These are phyloP conservation scores for Mycena capillaripes DNA, from an alignment of 768 basidiomycete species.

Conservation along the genomic window DNA sequence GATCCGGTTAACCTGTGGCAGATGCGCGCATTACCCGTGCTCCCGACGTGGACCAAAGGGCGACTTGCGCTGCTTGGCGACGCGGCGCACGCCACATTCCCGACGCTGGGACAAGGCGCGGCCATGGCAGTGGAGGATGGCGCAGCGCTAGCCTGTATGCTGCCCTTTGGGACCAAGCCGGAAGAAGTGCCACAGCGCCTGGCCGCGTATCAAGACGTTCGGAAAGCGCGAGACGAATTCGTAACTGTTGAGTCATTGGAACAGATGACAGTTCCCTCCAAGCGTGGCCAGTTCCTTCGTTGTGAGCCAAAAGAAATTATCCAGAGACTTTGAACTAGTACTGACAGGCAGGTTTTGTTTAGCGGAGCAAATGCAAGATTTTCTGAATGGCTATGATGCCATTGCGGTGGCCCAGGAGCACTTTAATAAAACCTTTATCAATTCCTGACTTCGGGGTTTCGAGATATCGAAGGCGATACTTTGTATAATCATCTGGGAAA, in stretches of 20 bases:
- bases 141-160: conserved; percentile 14
- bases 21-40: conserved; percentile 7
- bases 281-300: not conserved
- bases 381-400: conserved; percentile 9
- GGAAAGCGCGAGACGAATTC: conserved; percentile 22
- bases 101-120: conserved; percentile 6
- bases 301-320: not conserved
- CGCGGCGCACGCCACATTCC: conserved; percentile 19
- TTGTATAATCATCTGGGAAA: too few relatives aligned
- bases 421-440: not conserved
- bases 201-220: conserved; percentile 14
- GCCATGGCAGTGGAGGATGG: conserved; percentile 25
- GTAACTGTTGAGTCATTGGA: not conserved
- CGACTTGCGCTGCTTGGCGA: not conserved
- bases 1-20: conserved; percentile 22
- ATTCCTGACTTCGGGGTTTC: not conserved
- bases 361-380: conserved; percentile 20
- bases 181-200: conserved; percentile 1
- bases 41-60: conserved; percentile 18
- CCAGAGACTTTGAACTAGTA: not conserved
- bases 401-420: conserved; percentile 14
- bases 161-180: conserved; percentile 3
- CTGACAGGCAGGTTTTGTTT: not conserved
- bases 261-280: not conserved
- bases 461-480: too few relatives aligned